phyloP scores from a whole-genome alignment of 2,329 filamentous ascomycete genomes.

The Beauveria caledonica region DNA sequence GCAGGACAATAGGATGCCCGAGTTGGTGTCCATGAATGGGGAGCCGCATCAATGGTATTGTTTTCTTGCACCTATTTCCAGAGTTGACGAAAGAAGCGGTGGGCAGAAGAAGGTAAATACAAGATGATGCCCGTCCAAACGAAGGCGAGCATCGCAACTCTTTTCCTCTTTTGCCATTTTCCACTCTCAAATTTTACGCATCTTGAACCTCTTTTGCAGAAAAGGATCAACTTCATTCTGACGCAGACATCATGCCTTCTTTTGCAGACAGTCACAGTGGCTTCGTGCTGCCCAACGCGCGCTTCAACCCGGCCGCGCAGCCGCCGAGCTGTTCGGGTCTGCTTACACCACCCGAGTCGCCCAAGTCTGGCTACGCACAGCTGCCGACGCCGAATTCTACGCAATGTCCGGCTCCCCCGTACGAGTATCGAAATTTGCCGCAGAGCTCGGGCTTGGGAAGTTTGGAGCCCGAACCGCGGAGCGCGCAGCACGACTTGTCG shows the following conservation, averaged over 20 bases:
- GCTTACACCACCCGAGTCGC: slow-evolving; percentile 17
- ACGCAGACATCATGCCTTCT: background rate
- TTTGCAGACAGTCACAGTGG: background rate
- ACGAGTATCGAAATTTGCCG: background rate
- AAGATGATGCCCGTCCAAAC: background rate
- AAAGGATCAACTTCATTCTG: background rate
- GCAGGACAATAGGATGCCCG: background rate
- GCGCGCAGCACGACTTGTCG: background rate
- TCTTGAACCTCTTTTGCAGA: background rate
- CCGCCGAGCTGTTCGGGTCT: slow-evolving; percentile 3
- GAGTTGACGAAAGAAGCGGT: background rate
- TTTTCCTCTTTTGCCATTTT: background rate
- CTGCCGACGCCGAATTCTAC: background rate
- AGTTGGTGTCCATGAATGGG: background rate
- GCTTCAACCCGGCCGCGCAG: background rate
- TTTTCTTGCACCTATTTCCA: background rate
- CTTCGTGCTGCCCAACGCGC: slow-evolving; percentile 2
- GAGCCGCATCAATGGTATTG: background rate
- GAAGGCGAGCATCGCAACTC: background rate
- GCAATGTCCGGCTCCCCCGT: too few relatives aligned
- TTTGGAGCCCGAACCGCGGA: background rate
- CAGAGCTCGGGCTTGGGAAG: background rate
- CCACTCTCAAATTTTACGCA: background rate
- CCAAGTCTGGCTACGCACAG: slow-evolving; percentile 5
- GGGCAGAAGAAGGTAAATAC: background rate